These are phyloP conservation scores for Periglandula ipomoeae DNA, from an alignment of 2,329 filamentous ascomycete species.

Conservation along the genomic window DNA sequence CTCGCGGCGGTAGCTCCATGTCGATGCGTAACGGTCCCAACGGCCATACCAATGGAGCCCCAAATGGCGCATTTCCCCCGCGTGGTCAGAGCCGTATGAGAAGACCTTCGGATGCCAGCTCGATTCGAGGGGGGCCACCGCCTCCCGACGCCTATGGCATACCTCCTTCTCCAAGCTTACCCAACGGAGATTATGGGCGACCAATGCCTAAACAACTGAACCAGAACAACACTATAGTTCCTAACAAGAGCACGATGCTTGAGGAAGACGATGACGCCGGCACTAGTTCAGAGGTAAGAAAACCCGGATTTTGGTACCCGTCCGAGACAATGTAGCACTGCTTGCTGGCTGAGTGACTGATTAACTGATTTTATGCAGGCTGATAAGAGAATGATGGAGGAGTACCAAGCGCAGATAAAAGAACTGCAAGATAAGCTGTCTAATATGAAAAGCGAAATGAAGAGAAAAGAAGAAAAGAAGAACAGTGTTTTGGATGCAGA, in stretches of 20 bases:
- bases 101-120: slow-evolving; percentile 54
- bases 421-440: slow-evolving; percentile 67
- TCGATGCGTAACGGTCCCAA: slow-evolving; percentile 47
- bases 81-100: slow-evolving; percentile 44
- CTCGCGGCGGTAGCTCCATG: slow-evolving; percentile 60
- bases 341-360: neutral
- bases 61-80: slow-evolving; percentile 42
- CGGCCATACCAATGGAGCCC: slow-evolving; percentile 52
- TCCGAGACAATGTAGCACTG: neutral
- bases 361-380: slow-evolving; percentile 29
- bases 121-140: slow-evolving; percentile 38
- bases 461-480: slow-evolving; percentile 64
- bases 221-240: slow-evolving; percentile 91
- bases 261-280: slow-evolving; percentile 77
- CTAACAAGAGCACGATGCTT: slow-evolving; percentile 95
- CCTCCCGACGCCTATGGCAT: slow-evolving; percentile 38
- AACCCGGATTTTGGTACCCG: neutral
- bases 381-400: slow-evolving; percentile 64
- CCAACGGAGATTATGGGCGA: slow-evolving; percentile 58
- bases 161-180: slow-evolving; percentile 50
- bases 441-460: slow-evolving; percentile 58
- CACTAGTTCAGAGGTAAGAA: slow-evolving; percentile 29
- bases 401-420: slow-evolving; percentile 71
- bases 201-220: slow-evolving; percentile 77
- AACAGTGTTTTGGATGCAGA: slow-evolving; percentile 50